phyloP scores from a whole-genome alignment of 2,329 filamentous ascomycete species.

The Sarocladiaceae sp. region DNA sequence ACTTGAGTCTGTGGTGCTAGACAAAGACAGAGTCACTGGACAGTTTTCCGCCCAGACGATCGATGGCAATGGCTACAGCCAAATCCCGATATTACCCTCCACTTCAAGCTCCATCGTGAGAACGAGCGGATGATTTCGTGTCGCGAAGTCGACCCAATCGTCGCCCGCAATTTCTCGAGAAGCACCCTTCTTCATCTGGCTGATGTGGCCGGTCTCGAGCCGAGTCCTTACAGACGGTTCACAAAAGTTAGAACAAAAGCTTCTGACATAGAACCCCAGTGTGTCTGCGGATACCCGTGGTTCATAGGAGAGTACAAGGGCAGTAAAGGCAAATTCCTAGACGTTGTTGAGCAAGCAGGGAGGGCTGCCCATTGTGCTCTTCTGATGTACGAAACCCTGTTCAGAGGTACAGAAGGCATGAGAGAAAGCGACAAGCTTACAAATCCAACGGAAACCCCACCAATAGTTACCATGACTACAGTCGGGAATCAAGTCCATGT shows the following conservation, averaged over 20 bases:
- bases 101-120: conserved; percentile 1
- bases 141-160: not conserved
- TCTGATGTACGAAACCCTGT: not conserved
- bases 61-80: not conserved
- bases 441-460: not conserved
- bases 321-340: not conserved
- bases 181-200: not conserved
- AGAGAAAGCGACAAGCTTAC: not conserved
- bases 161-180: not conserved
- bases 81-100: not conserved
- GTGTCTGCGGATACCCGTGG: not conserved
- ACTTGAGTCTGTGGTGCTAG: not conserved
- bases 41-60: not conserved
- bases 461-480: not conserved
- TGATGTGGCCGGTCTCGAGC: not conserved
- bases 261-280: not conserved
- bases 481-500: not conserved
- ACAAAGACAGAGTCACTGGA: not conserved
- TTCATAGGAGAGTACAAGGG: conserved; percentile 4
- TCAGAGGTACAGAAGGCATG: not conserved
- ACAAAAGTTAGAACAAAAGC: not conserved
- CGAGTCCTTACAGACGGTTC: not conserved
- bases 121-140: not conserved
- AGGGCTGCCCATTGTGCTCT: not conserved
- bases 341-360: not conserved